Conservation (phyloP, 73 alveolate genomes). For the Tetrahymena elliotti region DNA sequence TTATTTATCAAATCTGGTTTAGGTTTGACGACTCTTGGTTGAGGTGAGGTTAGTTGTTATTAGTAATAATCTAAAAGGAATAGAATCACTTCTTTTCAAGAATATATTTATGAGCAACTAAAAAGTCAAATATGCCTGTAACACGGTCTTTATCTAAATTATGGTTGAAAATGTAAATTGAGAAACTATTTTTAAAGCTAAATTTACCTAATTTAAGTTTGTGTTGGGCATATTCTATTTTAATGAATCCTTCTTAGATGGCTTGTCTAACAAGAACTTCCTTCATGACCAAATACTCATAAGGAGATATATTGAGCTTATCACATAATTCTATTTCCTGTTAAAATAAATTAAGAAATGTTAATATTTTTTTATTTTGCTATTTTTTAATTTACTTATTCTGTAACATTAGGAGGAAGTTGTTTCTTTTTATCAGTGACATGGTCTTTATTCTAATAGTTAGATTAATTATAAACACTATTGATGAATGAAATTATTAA, state of each 20-base stretch:
- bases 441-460: background rate
- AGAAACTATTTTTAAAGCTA: background rate
- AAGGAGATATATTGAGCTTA: constrained; percentile 25
- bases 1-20: background rate
- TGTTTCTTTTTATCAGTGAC: constrained; percentile 18
- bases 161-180: background rate
- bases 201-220: constrained; percentile 8
- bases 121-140: constrained; percentile 32
- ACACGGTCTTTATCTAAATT: constrained; percentile 36
- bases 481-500: background rate
- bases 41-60: background rate
- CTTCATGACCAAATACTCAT: constrained; percentile 30
- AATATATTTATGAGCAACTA: constrained; percentile 18
- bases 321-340: constrained; percentile 31
- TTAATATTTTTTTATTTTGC: background rate
- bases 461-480: background rate
- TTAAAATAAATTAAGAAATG: background rate
- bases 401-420: constrained; percentile 12
- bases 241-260: constrained; percentile 15
- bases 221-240: constrained; percentile 25
- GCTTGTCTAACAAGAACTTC: constrained; percentile 40
- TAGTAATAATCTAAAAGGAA: background rate
- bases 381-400: background rate
- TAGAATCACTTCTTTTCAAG: constrained; percentile 18
- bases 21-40: background rate